Base-by-base conservation (phyloP, 345 rosid genomes). In the Cardamine chenopodiifolia region DNA sequence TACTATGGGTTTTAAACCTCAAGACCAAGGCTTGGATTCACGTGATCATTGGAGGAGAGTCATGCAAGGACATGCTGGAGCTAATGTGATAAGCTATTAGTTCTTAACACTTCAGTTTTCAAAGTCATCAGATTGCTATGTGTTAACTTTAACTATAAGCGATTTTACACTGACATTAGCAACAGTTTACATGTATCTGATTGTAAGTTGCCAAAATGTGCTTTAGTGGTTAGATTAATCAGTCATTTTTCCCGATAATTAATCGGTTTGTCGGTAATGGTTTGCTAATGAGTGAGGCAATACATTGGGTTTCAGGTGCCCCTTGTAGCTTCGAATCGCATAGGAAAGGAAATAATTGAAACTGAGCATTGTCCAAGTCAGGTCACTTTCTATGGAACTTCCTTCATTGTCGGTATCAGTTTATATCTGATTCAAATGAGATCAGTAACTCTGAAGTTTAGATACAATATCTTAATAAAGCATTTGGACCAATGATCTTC, bases 1-100 rank as follows among this genome's bases (percentile, higher is more conserved):
- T 35, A 96, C 98, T 56, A 92, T 92, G 76, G 99, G 98, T 54
- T 89, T 97, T 76, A 98, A 90, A 81, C 97, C 99, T 65, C 99
- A 95, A 82, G 97, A 92, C 78, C 83, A 72, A 18, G 98, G 96
- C 64, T 89, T 92, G 68, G 96, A 92, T 87, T 95, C 97, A 12
- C 64, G 85, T 78, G 96, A 90, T 71, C 99, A 95, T 76, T 95
- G 94, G 99, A 90, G 49, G 74, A 80, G 94, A 73, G 99, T 89
- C 62, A 89, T 92, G 98, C 99, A 95, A 82, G 98, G 99, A 19
- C 98, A 95, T 86, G 92, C 99, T 70, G 99, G 96, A 57, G 98
- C 98, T 64, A 92, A 92, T 79, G 60, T 95, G 92, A 94, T 94
- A 82, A 72, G 88, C 71, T 42, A 59, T 50, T 65, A 1, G 15